Evolutionary conservation across 2,329 filamentous ascomycete genomes (phyloP).

Genomic region (Trichoderma sp.): DNA sequence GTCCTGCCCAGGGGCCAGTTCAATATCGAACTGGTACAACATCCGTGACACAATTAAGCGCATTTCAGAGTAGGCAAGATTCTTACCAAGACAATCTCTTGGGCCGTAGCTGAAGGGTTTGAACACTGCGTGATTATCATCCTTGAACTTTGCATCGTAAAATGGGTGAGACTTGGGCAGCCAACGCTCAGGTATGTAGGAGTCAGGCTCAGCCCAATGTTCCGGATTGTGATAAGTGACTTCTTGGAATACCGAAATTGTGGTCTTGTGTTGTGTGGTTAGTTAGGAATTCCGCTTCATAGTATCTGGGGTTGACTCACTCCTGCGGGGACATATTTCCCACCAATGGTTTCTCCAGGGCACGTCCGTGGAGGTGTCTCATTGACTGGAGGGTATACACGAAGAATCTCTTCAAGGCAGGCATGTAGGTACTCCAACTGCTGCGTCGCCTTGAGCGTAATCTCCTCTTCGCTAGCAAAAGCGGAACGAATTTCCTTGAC

Average conservation of each 20-base stretch:
- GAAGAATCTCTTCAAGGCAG: conserved; percentile 41
- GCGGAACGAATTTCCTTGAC: conserved; percentile 34
- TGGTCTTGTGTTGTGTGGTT: conserved; percentile 31
- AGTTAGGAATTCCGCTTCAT: neutral
- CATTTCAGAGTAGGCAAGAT: conserved; percentile 46
- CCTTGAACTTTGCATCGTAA: conserved; percentile 35
- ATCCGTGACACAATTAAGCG: conserved; percentile 44
- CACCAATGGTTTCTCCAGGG: conserved; percentile 34
- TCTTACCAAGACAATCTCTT: conserved; percentile 41
- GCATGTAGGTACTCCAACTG: conserved; percentile 38
- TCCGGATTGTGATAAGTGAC: conserved; percentile 42
- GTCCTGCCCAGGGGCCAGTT: conserved; percentile 27
- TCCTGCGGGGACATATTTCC: conserved; percentile 34
- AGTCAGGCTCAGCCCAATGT: conserved; percentile 44
- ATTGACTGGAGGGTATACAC: conserved; percentile 37
- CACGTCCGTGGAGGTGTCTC: conserved; percentile 30
- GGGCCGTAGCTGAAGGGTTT: conserved; percentile 41
- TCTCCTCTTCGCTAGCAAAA: conserved; percentile 37
- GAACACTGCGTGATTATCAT: conserved; percentile 37
- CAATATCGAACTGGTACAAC: conserved; percentile 45
- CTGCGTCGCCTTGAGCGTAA: conserved; percentile 34
- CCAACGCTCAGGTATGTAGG: conserved; percentile 49
- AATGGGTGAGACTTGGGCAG: conserved; percentile 27
- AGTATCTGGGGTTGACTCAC: conserved; percentile 37
- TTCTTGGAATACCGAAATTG: conserved; percentile 43